Evolutionary conservation across 257 asterid genomes (phyloP), one percentile per base, ranked within the genome.

Genomic region (Primulina tabacum): DNA sequence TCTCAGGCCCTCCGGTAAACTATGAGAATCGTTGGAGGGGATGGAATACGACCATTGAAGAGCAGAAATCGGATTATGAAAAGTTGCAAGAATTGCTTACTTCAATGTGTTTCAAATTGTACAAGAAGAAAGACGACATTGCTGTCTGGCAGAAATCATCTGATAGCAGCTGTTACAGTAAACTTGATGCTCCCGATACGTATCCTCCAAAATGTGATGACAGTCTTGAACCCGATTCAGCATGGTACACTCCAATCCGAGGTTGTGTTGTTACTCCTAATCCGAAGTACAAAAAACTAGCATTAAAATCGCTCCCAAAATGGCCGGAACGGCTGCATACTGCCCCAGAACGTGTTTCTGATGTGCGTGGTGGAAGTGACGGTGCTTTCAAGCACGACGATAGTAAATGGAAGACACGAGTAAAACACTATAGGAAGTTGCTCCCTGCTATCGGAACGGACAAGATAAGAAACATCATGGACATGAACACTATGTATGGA

Each of bases 191-290:
- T 64, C 89, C 91, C 0, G 98, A 88, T 29, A 78, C 37, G 10
- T 89, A 90, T 78, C 99, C 97, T 2, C 84, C 95, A 0, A 89
- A 82, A 62, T 93, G 99, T 65, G 99, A 89, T 10, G 99, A 93
- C 24, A 96, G 99, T 28, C 89, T 97, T 7, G 99, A 93, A 71
- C 92, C 96, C 8, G 99, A 93, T 69, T 86, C 99, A 0, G 99
- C 99, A 1, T 93, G 99, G 99, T 93, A 93, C 82, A 89, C 96
- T 68, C 99, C 99, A 4, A 90, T 93, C 5, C 77, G 99, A 43
- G 90, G 95, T 4, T 93, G 99, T 64, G 96, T 90, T 2, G 99
- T 90, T 33, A 84, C 81, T 43, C 95, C 96, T 16, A 78, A 83
- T 79, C 85, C 71, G 14, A 81, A 83, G 78, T 75, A 76, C 77